Conservation (phyloP, 306 rosid genomes). For the Cercis canadensis region DNA sequence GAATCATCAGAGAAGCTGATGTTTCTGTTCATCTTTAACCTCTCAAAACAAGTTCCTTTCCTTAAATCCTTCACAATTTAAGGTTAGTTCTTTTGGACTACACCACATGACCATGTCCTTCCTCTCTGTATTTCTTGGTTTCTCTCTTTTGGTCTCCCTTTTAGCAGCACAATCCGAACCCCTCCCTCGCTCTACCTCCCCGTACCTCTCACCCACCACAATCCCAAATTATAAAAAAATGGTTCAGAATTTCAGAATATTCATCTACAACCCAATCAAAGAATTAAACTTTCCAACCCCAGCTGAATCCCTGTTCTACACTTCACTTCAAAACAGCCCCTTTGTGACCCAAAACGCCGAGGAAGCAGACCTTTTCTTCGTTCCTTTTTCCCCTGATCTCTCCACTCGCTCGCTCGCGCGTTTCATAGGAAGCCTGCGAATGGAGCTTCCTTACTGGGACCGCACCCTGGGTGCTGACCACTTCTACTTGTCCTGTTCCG, state of each 20-base stretch:
- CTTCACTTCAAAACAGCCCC: constrained; percentile 50
- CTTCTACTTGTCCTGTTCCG: constrained; percentile 61
- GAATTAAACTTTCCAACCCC: constrained; percentile 42
- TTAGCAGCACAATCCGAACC: constrained; percentile 28
- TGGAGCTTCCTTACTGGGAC: constrained; percentile 67
- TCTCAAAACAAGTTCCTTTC: background rate
- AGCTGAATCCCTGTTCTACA: constrained; percentile 56
- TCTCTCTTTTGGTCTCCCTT: constrained; percentile 27
- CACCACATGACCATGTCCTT: constrained; percentile 15
- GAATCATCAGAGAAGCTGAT: background rate
- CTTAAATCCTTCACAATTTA: background rate
- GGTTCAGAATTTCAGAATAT: constrained; percentile 57
- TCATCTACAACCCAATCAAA: constrained; percentile 51
- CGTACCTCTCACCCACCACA: constrained; percentile 58
- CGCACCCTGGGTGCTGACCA: constrained; percentile 90
- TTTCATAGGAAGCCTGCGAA: constrained; percentile 42
- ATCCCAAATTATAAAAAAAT: constrained; percentile 59
- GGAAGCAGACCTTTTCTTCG: constrained; percentile 68
- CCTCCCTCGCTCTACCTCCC: constrained; percentile 34
- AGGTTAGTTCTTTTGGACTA: background rate
- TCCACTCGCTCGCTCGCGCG: constrained; percentile 60
- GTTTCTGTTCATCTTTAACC: constrained; percentile 4
- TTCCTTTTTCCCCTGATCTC: constrained; percentile 57
- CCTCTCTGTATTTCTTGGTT: constrained; percentile 2
- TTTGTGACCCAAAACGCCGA: constrained; percentile 50